These are phyloP conservation scores for Hirschfeldia incana DNA, from an alignment of 345 rosid genomes.

Conservation along the genomic window DNA sequence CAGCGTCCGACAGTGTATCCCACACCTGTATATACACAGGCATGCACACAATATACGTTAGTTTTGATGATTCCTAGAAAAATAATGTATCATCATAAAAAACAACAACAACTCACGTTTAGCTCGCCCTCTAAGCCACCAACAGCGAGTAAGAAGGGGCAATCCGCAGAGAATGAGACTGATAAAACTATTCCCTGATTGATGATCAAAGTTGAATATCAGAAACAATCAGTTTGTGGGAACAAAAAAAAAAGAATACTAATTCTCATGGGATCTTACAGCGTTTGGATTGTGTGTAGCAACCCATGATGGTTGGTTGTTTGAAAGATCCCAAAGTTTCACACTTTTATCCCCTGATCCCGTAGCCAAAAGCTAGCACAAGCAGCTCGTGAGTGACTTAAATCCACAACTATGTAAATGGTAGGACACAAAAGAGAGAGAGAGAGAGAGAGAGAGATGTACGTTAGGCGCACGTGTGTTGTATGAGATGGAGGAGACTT, in stretches of 20 bases:
- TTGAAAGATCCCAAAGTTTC: constrained; percentile 81
- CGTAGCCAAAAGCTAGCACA: constrained; percentile 51
- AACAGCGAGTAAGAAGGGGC: constrained; percentile 66
- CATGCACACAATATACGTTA: background rate
- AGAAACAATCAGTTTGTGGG: too few species aligned
- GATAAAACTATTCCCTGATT: constrained; percentile 74
- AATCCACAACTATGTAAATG: background rate
- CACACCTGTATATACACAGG: constrained; percentile 49
- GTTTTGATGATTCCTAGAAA: background rate
- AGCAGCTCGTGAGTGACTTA: too few species aligned
- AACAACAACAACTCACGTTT: constrained; percentile 37
- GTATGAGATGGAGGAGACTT: constrained; percentile 66
- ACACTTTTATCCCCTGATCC: constrained; percentile 53
- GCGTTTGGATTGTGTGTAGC: constrained; percentile 58
- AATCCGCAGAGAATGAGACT: constrained; percentile 67
- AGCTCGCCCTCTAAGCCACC: constrained; percentile 79
- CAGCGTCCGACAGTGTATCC: constrained; percentile 58
- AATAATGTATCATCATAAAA: background rate
- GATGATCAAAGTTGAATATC: background rate
- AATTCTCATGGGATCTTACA: constrained; percentile 41
- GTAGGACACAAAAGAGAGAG: background rate
- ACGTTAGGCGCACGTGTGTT: constrained; percentile 53
- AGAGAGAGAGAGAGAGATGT: background rate
- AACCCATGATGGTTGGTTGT: constrained; percentile 72
- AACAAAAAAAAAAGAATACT: too few species aligned